phyloP scores from a whole-genome alignment of 495 filamentous ascomycete genomes.

The Chaetomium tenue region DNA sequence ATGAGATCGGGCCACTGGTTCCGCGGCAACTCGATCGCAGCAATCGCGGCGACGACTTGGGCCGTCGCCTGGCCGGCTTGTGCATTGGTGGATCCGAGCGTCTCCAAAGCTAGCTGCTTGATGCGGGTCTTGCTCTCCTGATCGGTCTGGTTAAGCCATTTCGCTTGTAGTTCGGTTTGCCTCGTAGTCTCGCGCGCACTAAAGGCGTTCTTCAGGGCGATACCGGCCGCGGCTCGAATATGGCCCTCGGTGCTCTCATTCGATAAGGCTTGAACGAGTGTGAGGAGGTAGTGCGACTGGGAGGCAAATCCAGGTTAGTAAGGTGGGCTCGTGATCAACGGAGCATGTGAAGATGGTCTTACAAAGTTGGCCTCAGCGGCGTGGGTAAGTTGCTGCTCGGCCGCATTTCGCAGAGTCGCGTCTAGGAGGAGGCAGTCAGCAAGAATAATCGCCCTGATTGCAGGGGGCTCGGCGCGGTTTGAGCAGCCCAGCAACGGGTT shows the following conservation, averaged over 20 bases:
- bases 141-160: slow-evolving; percentile 83
- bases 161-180: slow-evolving; percentile 79
- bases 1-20: slow-evolving; percentile 97
- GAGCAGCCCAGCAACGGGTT: slow-evolving; percentile 15
- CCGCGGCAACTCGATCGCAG: slow-evolving; percentile 87
- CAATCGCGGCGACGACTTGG: slow-evolving; percentile 87
- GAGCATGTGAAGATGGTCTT: slow-evolving; percentile 40
- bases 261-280: slow-evolving; percentile 86
- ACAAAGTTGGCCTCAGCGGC: slow-evolving; percentile 94
- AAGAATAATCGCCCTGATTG: slow-evolving; percentile 19
- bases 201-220: slow-evolving; percentile 96
- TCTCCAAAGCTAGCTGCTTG: slow-evolving; percentile 83
- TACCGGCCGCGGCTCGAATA: slow-evolving; percentile 88
- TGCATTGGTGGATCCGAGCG: slow-evolving; percentile 69
- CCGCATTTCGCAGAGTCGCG: slow-evolving; percentile 79
- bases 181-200: slow-evolving; percentile 83
- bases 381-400: slow-evolving; percentile 89
- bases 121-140: slow-evolving; percentile 76
- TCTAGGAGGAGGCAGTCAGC: slow-evolving; percentile 54
- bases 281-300: slow-evolving; percentile 84
- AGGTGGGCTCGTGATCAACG: slow-evolving; percentile 19
- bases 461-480: slow-evolving; percentile 25
- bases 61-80: slow-evolving; percentile 86
- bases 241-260: slow-evolving; percentile 80
- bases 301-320: slow-evolving; percentile 21